Evolutionary conservation across 2,329 filamentous ascomycete genomes (phyloP), one percentile per base, ranked within the genome.

Genomic region (Stagonosporopsis chrysanthemi): DNA sequence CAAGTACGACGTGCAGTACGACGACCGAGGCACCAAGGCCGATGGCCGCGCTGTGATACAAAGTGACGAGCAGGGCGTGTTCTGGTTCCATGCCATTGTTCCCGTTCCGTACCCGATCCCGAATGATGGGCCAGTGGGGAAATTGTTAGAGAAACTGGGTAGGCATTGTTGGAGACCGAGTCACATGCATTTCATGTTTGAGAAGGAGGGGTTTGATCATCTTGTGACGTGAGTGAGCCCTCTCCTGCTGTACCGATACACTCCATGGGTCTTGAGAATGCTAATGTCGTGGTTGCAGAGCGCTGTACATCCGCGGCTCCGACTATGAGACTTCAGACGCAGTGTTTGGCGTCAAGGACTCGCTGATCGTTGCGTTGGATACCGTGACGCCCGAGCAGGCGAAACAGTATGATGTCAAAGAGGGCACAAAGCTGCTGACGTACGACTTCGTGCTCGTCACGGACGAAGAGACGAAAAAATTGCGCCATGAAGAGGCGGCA

Each of bases 101-200:
- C 92, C 92, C 0, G 91, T 96, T 56, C 87, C 89, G 50, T 97
- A 96, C 76, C 89, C 90, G 0, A 95, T 96, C 68, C 91, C 91
- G 1, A 83, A 91, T 67, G 91, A 96, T 76, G 75, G 75, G 35
- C 92, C 92, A 0, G 91, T 96, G 1, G 92, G 74, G 1, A 64
- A 65, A 47, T 63, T 76, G 64, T 45, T 76, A 49, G 52, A 53
- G 24, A 60, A 53, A 26, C 35, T 76, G 55, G 68, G 70, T 1
- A 42, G 74, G 26, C 74, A 76, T 64, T 69, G 72, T 42, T 76
- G 71, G 71, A 67, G 74, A 29, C 74, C 73, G 38, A 75, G 72
- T 55, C 74, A 76, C 62, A 73, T 76, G 73, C 74, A 75, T 62
- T 76, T 75, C 38, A 95, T 96, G 90, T 92, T 96, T 78, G 86